Evolutionary conservation across 345 rosid genomes (phyloP).

Genomic region (Sisymbrium irio): DNA sequence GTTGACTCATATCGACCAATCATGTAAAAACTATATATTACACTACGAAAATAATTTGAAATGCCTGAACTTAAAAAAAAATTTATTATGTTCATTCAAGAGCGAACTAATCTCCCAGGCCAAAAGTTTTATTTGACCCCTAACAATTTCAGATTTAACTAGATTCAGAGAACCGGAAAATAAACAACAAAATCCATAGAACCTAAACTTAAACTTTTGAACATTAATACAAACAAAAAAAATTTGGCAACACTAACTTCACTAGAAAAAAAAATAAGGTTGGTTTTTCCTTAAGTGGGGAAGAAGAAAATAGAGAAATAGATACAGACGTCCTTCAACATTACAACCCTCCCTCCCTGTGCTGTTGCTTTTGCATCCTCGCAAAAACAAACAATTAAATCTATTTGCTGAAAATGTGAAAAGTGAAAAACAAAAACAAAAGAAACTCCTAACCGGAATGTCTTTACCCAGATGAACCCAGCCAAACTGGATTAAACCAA

Average conservation of each 20-base stretch:
- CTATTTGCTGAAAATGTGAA: conserved; percentile 11
- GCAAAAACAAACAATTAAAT: conserved; percentile 33
- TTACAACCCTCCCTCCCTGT: background rate
- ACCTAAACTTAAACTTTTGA: background rate
- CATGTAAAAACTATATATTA: too few relatives aligned
- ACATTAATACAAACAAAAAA: background rate
- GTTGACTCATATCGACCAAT: too few relatives aligned
- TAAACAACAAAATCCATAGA: background rate
- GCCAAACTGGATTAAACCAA: background rate
- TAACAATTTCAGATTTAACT: background rate
- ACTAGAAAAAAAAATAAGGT: background rate
- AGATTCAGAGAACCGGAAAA: background rate
- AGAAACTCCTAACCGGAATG: conserved; percentile 13
- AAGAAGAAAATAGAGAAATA: conserved; percentile 1
- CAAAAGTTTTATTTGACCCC: too few relatives aligned
- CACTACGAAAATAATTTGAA: too few relatives aligned
- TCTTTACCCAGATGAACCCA: conserved; percentile 2
- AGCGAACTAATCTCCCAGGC: background rate
- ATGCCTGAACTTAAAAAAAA: too few relatives aligned
- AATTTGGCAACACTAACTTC: background rate
- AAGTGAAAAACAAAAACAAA: background rate
- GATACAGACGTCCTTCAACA: conserved; percentile 24
- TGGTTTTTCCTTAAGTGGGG: background rate
- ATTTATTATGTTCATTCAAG: too few relatives aligned
- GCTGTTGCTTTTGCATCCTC: conserved; percentile 26